Conservation (phyloP, 1,284 basidiomycete species). For the Meira miltonrushii region DNA sequence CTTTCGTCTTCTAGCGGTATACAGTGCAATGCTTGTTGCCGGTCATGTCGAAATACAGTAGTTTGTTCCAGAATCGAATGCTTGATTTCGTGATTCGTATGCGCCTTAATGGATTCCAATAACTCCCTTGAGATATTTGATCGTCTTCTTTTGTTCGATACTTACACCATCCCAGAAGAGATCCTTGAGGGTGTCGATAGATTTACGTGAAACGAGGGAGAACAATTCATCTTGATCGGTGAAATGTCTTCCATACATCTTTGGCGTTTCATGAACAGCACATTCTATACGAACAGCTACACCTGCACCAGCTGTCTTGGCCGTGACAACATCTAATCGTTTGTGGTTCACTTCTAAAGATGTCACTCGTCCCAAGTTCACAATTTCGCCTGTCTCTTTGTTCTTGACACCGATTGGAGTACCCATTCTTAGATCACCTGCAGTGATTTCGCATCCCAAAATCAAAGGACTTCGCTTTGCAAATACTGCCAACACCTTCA, state of each 20-base stretch:
- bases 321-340: slow-evolving; percentile 71
- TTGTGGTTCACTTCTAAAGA: slow-evolving; percentile 54
- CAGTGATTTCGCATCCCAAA: slow-evolving; percentile 91
- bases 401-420: slow-evolving; percentile 92
- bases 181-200: slow-evolving; percentile 88
- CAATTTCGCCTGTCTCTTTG: slow-evolving; percentile 74
- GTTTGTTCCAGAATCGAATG: neutral
- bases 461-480: slow-evolving; percentile 95
- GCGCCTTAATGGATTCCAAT: slow-evolving; percentile 56
- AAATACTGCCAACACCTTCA: slow-evolving; percentile 87
- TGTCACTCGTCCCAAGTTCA: slow-evolving; percentile 88
- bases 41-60: neutral
- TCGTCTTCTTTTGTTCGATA: slow-evolving; percentile 87
- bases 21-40: neutral
- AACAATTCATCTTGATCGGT: slow-evolving; percentile 92
- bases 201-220: slow-evolving; percentile 81
- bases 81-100: neutral
- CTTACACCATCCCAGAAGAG: slow-evolving; percentile 86
- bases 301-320: slow-evolving; percentile 84
- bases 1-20: neutral
- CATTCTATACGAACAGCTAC: slow-evolving; percentile 99
- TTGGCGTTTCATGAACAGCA: slow-evolving; percentile 88
- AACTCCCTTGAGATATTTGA: slow-evolving; percentile 84
- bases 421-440: slow-evolving; percentile 81
- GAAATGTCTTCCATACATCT: slow-evolving; percentile 70